phyloP scores from a whole-genome alignment of 2,329 filamentous ascomycete species.

The Penicillium capsulatum region DNA sequence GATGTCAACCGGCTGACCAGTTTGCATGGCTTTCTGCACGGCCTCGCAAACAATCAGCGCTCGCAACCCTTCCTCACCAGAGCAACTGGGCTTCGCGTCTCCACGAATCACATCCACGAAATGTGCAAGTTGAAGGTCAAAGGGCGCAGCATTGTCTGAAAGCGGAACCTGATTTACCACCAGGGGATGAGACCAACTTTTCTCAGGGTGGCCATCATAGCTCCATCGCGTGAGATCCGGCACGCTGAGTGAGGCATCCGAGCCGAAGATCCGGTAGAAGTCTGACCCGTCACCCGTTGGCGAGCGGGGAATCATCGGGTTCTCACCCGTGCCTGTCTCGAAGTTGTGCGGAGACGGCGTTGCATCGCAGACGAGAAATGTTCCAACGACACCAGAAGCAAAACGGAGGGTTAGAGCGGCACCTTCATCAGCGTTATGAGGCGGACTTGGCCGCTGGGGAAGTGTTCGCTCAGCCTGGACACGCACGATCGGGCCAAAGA shows the following conservation, averaged over 20 bases:
- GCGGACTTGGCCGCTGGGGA: slow-evolving; percentile 38
- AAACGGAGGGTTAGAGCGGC: slow-evolving; percentile 53
- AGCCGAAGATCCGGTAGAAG: slow-evolving; percentile 56
- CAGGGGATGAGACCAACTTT: slow-evolving; percentile 44
- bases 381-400: slow-evolving; percentile 52
- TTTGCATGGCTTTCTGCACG: slow-evolving; percentile 45
- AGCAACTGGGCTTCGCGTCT: slow-evolving; percentile 45
- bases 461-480: slow-evolving; percentile 50
- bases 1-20: slow-evolving; percentile 34
- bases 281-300: slow-evolving; percentile 31
- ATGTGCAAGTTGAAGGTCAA: slow-evolving; percentile 52
- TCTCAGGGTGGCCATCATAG: slow-evolving; percentile 39
- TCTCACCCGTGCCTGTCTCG: slow-evolving; percentile 57
- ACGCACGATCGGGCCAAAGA: slow-evolving; percentile 51
- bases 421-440: slow-evolving; percentile 53
- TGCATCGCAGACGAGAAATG: slow-evolving; percentile 54
- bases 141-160: slow-evolving; percentile 40
- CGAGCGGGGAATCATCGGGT: slow-evolving; percentile 47
- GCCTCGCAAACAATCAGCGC: slow-evolving; percentile 53
- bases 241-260: slow-evolving; percentile 50
- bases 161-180: slow-evolving; percentile 29
- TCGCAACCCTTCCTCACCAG: slow-evolving; percentile 47
- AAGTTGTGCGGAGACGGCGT: slow-evolving; percentile 53
- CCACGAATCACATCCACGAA: slow-evolving; percentile 49
- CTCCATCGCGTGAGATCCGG: slow-evolving; percentile 52